Evolutionary conservation across 1,284 basidiomycete genomes (phyloP).

Genomic region (Grifola frondosa): DNA sequence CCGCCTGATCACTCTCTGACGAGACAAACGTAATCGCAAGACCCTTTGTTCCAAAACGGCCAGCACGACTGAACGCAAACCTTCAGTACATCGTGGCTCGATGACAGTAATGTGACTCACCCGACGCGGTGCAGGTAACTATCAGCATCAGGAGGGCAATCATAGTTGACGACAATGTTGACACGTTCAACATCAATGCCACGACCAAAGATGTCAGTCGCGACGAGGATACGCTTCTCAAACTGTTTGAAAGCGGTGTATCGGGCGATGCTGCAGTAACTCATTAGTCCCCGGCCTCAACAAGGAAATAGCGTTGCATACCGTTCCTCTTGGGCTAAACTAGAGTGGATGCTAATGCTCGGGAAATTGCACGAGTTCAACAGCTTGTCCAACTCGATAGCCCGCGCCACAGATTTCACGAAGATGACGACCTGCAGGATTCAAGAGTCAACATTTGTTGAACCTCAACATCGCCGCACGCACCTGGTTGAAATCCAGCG

Average conservation of each 20-base stretch:
- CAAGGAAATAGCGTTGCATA: constrained; percentile 38
- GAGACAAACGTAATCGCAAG: constrained; percentile 98
- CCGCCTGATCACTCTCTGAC: constrained; percentile 88
- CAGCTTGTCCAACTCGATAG: constrained; percentile 95
- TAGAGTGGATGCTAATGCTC: constrained; percentile 96
- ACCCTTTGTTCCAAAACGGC: constrained; percentile 99
- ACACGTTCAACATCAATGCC: constrained; percentile 98
- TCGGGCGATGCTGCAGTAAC: constrained; percentile 74
- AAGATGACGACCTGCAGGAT: constrained; percentile 92
- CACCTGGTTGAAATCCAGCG: constrained; percentile 98
- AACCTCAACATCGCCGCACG: constrained; percentile 11
- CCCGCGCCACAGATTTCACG: constrained; percentile 96
- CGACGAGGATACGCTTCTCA: constrained; percentile 98
- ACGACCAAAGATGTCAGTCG: constrained; percentile 96
- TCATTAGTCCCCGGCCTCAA: constrained; percentile 12
- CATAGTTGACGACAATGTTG: constrained; percentile 95
- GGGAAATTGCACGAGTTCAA: constrained; percentile 99
- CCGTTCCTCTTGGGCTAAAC: constrained; percentile 94
- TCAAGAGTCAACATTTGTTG: neutral
- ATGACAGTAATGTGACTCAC: constrained; percentile 34
- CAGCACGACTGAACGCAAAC: constrained; percentile 76
- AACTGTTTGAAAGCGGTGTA: constrained; percentile 99
- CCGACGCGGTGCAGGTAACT: constrained; percentile 98
- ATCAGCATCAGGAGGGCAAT: constrained; percentile 95
- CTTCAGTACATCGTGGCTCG: neutral